Conservation (phyloP, 2,329 filamentous ascomycete species). For the Fusarium verrucosum region DNA sequence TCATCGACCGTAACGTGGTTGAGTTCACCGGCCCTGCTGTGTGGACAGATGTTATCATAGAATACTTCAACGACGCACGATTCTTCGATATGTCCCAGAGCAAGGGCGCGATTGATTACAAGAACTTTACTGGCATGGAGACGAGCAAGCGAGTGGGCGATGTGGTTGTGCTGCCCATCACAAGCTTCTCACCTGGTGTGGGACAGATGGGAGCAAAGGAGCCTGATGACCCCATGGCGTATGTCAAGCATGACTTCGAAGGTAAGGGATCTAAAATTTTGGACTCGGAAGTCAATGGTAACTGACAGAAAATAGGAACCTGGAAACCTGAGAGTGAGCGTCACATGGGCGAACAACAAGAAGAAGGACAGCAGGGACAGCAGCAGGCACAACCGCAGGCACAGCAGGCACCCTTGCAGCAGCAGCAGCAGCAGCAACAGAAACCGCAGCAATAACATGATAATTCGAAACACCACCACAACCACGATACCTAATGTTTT, state of each 20-base stretch:
- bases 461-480: slow-evolving; percentile 12
- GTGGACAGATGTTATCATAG: slow-evolving; percentile 93
- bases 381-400: slow-evolving; percentile 33
- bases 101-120: slow-evolving; percentile 80
- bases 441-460: slow-evolving; percentile 39
- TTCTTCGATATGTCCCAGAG: slow-evolving; percentile 84
- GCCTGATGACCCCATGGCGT: slow-evolving; percentile 92
- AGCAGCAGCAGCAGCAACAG: slow-evolving; percentile 40
- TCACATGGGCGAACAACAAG: slow-evolving; percentile 67
- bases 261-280: slow-evolving; percentile 62
- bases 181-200: slow-evolving; percentile 95
- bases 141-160: slow-evolving; percentile 88
- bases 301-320: slow-evolving; percentile 61
- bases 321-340: slow-evolving; percentile 80
- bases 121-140: slow-evolving; percentile 89
- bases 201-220: slow-evolving; percentile 92
- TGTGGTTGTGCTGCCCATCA: slow-evolving; percentile 93
- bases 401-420: slow-evolving; percentile 24
- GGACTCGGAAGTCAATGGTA: background rate
- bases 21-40: slow-evolving; percentile 94
- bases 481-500: slow-evolving; percentile 41
- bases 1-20: slow-evolving; percentile 77
- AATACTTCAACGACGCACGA: slow-evolving; percentile 89
- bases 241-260: slow-evolving; percentile 96
- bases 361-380: slow-evolving; percentile 37